Evolutionary conservation across 176 grass and related monocot genomes (phyloP).

Genomic region (Aechmea fasciata): DNA sequence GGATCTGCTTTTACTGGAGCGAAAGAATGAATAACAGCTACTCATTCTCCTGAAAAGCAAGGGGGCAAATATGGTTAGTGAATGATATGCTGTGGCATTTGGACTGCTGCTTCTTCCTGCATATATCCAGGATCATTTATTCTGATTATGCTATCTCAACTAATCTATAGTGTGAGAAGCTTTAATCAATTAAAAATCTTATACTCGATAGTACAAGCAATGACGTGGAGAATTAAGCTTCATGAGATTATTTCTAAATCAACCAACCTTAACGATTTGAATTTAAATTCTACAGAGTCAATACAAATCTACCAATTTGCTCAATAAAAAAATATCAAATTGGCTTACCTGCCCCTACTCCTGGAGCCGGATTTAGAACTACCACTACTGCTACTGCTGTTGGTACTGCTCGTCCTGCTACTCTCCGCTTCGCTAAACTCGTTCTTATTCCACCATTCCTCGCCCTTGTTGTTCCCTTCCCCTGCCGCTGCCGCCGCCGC

Average conservation of each 20-base stretch:
- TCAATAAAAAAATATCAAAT: background rate
- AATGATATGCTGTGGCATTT: background rate
- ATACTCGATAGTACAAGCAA: background rate
- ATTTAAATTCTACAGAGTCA: background rate
- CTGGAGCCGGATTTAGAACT: slow-evolving; percentile 18
- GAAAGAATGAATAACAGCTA: slow-evolving; percentile 19
- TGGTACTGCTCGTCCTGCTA: slow-evolving; percentile 38
- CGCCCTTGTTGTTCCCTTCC: slow-evolving; percentile 4
- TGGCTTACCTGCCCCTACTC: slow-evolving; percentile 15
- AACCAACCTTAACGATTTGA: background rate
- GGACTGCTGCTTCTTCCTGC: too few relatives aligned
- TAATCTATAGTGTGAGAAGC: too few relatives aligned
- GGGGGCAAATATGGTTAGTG: background rate
- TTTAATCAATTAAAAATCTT: background rate
- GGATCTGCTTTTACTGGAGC: background rate
- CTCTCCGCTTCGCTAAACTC: slow-evolving; percentile 38
- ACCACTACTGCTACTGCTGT: slow-evolving; percentile 42
- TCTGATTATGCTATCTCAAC: too few relatives aligned
- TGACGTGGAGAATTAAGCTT: background rate
- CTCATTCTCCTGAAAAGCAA: slow-evolving; percentile 13
- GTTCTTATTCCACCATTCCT: slow-evolving; percentile 59
- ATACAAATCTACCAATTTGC: background rate
- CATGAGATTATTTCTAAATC: background rate
- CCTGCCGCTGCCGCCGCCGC: background rate
- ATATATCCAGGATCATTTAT: too few relatives aligned